phyloP scores from a whole-genome alignment of 2,329 filamentous ascomycete genomes.

The Rhinocladiella similis region DNA sequence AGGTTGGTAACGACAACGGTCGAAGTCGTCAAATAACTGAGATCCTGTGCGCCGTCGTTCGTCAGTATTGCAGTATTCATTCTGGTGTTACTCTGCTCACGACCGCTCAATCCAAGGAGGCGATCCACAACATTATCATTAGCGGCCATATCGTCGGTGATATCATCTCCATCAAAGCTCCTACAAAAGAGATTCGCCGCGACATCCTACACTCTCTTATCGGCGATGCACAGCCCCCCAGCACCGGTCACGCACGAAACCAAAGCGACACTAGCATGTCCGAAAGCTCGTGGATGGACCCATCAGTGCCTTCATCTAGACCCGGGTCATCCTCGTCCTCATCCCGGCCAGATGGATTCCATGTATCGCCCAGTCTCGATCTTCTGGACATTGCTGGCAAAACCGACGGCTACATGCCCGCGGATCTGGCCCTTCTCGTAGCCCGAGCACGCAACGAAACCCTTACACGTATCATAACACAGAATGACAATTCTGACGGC shows the following conservation, averaged over 20 bases:
- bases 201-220: conserved; percentile 81
- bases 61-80: conserved; percentile 77
- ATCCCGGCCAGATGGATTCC: conserved; percentile 59
- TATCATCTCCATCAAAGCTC: conserved; percentile 84
- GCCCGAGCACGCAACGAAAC: conserved; percentile 88
- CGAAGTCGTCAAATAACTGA: conserved; percentile 91
- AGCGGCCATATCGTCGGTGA: conserved; percentile 91
- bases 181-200: conserved; percentile 84
- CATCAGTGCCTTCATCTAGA: conserved; percentile 58
- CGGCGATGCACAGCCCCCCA: conserved; percentile 38
- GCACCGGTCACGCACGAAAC: conserved; percentile 41
- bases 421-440: conserved; percentile 82
- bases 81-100: conserved; percentile 83
- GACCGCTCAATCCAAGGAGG: conserved; percentile 90
- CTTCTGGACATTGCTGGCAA: conserved; percentile 90
- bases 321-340: conserved; percentile 42
- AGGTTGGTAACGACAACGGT: conserved; percentile 90
- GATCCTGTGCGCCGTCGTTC: conserved; percentile 76
- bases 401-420: conserved; percentile 97
- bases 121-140: conserved; percentile 84
- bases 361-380: conserved; percentile 75
- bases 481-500: conserved; percentile 42
- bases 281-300: conserved; percentile 75
- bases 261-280: conserved; percentile 37
- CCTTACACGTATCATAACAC: conserved; percentile 71